Evolutionary conservation across 768 basidiomycete genomes (phyloP).

Genomic region (Podaxis pistillaris): DNA sequence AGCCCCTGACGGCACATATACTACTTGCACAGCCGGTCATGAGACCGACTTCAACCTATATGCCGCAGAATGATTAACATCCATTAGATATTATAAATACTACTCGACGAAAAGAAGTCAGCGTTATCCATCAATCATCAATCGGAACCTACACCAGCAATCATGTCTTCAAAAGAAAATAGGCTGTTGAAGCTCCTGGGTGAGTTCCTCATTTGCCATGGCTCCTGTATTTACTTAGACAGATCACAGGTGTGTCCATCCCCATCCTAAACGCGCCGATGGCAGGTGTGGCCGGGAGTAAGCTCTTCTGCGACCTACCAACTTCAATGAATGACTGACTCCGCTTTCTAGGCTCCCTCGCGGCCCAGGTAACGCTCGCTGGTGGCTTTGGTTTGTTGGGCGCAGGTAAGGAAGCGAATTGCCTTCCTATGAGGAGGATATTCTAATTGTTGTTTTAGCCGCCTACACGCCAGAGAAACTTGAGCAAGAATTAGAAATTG

Average conservation of each 20-base stretch:
- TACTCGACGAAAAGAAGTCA: too few relatives aligned
- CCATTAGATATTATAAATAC: too few relatives aligned
- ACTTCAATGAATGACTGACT: not conserved
- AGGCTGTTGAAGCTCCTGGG: slow-evolving; percentile 7
- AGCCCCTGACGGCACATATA: too few relatives aligned
- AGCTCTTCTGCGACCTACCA: slow-evolving; percentile 9
- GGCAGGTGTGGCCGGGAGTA: slow-evolving; percentile 68
- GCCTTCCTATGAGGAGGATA: not conserved
- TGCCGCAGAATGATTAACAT: too few relatives aligned
- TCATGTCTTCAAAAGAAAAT: slow-evolving; percentile 3
- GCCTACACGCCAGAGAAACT: slow-evolving; percentile 37
- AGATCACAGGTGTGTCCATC: slow-evolving; percentile 43
- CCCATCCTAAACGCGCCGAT: slow-evolving; percentile 70
- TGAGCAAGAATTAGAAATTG: slow-evolving; percentile 50
- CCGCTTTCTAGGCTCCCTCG: slow-evolving; percentile 40
- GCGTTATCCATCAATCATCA: not conserved
- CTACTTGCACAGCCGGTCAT: too few relatives aligned
- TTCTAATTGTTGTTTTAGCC: not conserved
- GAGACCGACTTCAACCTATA: too few relatives aligned
- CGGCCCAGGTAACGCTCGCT: slow-evolving; percentile 58
- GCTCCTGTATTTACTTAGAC: not conserved
- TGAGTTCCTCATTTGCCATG: not conserved
- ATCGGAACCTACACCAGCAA: not conserved
- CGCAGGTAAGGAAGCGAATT: slow-evolving; percentile 40
- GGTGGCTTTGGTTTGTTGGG: slow-evolving; percentile 79